A percentile compares a stretch with the other conserved stretches of the same genome.
phyloP scores from a whole-genome alignment of 345 rosid genomes.

The Camelina sativa region DNA sequence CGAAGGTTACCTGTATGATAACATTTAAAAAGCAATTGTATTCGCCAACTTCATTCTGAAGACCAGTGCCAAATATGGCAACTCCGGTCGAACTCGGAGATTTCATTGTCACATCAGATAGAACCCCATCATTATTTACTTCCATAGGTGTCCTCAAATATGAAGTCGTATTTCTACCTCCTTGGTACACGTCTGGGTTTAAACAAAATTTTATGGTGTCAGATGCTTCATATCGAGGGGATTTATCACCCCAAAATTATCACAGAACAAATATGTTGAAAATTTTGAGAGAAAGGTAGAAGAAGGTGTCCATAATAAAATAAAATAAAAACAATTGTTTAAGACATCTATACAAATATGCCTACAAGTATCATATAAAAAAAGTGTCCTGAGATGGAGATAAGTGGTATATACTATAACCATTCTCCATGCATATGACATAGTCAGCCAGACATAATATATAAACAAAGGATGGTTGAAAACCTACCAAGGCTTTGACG shows the following conservation, averaged over 20 bases:
- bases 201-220: slow-evolving; percentile 34
- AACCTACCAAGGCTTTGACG: slow-evolving; percentile 84
- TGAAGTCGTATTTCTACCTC: slow-evolving; percentile 53
- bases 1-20: slow-evolving; percentile 77
- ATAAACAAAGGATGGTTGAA: slow-evolving; percentile 25
- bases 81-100: slow-evolving; percentile 41
- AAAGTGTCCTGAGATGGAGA: slow-evolving; percentile 1
- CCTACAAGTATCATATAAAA: background rate
- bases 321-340: no score
- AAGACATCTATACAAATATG: slow-evolving; percentile 8
- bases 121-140: slow-evolving; percentile 39
- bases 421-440: background rate
- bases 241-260: slow-evolving; percentile 14
- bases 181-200: slow-evolving; percentile 65
- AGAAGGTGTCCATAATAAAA: background rate
- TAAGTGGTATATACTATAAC: background rate
- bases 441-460: slow-evolving; percentile 10
- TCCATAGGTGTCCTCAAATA: slow-evolving; percentile 45
- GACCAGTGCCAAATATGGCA: slow-evolving; percentile 74
- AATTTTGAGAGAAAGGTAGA: background rate
- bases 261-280: slow-evolving; percentile 14
- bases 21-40: slow-evolving; percentile 97
- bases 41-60: slow-evolving; percentile 94
- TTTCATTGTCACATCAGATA: slow-evolving; percentile 42
- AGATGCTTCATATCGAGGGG: slow-evolving; percentile 18